These are phyloP conservation scores for Starmera amethionina DNA, from an alignment of 805 yeast genomes.

Conservation along the genomic window DNA sequence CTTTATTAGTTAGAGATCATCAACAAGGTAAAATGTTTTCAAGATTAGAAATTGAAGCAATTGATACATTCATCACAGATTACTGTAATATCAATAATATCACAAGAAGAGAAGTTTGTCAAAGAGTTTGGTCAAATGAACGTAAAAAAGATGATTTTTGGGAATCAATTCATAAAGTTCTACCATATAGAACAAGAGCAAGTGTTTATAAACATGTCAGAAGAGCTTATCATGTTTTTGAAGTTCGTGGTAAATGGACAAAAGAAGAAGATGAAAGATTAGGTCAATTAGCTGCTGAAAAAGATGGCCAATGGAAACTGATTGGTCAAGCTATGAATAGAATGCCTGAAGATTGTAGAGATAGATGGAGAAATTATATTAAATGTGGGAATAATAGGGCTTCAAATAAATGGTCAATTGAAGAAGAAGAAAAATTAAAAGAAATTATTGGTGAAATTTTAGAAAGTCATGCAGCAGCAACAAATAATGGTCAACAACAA, in stretches of 20 bases:
- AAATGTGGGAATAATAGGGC: conserved; percentile 79
- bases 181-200: conserved; percentile 82
- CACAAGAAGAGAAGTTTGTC: conserved; percentile 62
- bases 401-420: conserved; percentile 68
- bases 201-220: conserved; percentile 89
- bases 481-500: neutral
- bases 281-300: conserved; percentile 49
- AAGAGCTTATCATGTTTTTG: conserved; percentile 79
- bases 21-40: conserved; percentile 34
- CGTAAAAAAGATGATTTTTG: conserved; percentile 84
- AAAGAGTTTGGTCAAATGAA: conserved; percentile 79
- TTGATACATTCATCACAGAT: conserved; percentile 62
- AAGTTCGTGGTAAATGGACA: conserved; percentile 86
- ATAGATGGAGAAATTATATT: conserved; percentile 91
- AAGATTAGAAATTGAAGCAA: conserved; percentile 54
- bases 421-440: conserved; percentile 58
- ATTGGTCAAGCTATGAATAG: conserved; percentile 75
- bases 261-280: conserved; percentile 67
- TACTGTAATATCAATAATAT: conserved; percentile 57
- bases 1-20: conserved; percentile 16
- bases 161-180: conserved; percentile 69
- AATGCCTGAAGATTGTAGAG: conserved; percentile 98
- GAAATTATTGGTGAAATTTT: conserved; percentile 43
- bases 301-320: conserved; percentile 80
- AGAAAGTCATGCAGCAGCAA: conserved; percentile 21